Conservation (phyloP, 1,139 yeast genomes). For the Pichia sp. region DNA sequence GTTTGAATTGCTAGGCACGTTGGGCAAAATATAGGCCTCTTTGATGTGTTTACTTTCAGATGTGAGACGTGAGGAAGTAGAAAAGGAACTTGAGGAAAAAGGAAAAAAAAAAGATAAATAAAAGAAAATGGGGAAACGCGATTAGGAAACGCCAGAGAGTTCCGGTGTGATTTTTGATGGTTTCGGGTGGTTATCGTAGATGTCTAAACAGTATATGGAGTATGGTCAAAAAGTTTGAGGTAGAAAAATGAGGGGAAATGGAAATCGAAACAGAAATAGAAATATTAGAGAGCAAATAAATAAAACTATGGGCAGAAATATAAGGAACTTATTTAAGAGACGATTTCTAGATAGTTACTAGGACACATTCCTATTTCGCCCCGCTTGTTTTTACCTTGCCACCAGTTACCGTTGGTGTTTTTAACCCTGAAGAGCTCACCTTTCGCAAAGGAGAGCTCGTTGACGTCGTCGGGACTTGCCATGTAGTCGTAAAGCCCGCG, state of each 20-base stretch:
- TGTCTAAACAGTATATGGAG: too few relatives aligned
- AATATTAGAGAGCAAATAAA: background rate
- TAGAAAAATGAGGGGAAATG: background rate
- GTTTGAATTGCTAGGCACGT: background rate
- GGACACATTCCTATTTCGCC: conserved; percentile 98
- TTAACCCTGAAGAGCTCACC: conserved; percentile 89
- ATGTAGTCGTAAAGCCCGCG: conserved; percentile 80
- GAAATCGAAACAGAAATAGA: background rate
- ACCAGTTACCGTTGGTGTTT: conserved; percentile 96
- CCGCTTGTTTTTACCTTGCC: conserved; percentile 88
- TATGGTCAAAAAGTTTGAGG: too few relatives aligned
- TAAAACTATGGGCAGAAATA: background rate
- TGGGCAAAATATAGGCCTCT: background rate
- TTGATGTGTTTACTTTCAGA: background rate
- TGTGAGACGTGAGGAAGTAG: too few relatives aligned
- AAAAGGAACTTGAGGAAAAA: too few relatives aligned
- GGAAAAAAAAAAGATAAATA: too few relatives aligned
- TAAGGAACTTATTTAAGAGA: conserved; percentile 33
- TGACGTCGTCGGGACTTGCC: conserved; percentile 93
- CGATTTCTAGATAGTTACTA: conserved; percentile 80
- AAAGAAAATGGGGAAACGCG: too few relatives aligned
- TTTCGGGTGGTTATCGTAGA: too few relatives aligned
- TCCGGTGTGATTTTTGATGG: too few relatives aligned
- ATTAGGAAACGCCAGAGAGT: too few relatives aligned
- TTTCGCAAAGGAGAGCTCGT: conserved; percentile 84